Conservation (phyloP, 805 yeast species). For the Clavispora santaluciae region DNA sequence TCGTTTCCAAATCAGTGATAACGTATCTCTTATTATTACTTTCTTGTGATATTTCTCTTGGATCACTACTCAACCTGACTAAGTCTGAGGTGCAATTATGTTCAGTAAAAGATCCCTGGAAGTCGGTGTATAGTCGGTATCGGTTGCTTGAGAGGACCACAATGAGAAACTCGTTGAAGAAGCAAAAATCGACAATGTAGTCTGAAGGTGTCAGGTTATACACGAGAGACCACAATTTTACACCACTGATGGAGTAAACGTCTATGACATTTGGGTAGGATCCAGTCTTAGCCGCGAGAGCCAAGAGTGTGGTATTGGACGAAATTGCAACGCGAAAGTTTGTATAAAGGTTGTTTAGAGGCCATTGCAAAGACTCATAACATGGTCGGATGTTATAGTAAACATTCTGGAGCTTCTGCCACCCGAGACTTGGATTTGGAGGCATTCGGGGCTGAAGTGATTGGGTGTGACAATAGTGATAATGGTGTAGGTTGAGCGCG, state of each 20-base stretch:
- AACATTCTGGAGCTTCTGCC: conserved; percentile 76
- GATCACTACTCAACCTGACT: not conserved
- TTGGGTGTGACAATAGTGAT: not conserved
- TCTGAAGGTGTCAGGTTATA: conserved; percentile 45
- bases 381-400: conserved; percentile 62
- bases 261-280: conserved; percentile 35
- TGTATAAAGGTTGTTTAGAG: conserved; percentile 28
- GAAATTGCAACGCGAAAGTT: conserved; percentile 48
- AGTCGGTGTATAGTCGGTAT: conserved; percentile 57
- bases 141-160: conserved; percentile 50
- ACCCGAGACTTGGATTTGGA: conserved; percentile 45
- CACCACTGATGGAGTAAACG: conserved; percentile 32
- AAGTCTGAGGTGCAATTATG: conserved; percentile 24
- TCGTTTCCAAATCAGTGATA: conserved; percentile 31
- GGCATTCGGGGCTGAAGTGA: conserved; percentile 6
- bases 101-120: conserved; percentile 63
- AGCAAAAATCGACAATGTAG: conserved; percentile 48
- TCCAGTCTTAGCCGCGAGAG: conserved; percentile 37
- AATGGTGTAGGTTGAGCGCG: not conserved
- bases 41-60: not conserved
- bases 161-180: conserved; percentile 48
- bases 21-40: conserved; percentile 1
- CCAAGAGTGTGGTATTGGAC: conserved; percentile 51
- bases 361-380: conserved; percentile 49
- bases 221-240: conserved; percentile 31